Evolutionary conservation across 306 rosid genomes (phyloP), one percentile per base, ranked within the genome.

Genomic region (Fagus crenata): DNA sequence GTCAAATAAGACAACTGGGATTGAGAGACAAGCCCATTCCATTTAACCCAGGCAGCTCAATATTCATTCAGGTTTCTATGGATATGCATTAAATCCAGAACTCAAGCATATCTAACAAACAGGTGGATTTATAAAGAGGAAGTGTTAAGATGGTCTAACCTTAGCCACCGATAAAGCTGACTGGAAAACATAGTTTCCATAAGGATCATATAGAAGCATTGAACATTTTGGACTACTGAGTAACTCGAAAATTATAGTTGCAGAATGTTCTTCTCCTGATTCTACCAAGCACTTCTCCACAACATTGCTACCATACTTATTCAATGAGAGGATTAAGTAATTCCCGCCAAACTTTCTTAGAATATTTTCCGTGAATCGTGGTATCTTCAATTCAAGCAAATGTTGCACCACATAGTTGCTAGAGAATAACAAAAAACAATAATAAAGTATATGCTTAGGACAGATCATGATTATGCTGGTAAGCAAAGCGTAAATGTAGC

Each of bases 321-420:
- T 83, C 76, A 82, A 68, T 17, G 97, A 80, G 69, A 92, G 88
- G 81, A 51, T 46, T 33, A 78, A 4, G 49, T 79, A 87, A 1
- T 36, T 56, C 53, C 90, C 88, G 69, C 71, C 32, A 72, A 92
- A 91, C 72, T 77, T 54, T 28, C 53, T 71, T 70, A 83, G 4
- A 11, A 92, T n/a, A 7, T 9, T 35, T 68, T 36, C 40, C 17
- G 91, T 82, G 2, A 88, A 36, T 46, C n/a, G 67, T 1, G 81
- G 84, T 53, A 74, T 78, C 59, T 53, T 74, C 78, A 81, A 15
- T 35, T 81, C 81, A 35, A 92, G 72, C 35, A 92, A 33, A 76
- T 88, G 86, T 78, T 92, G 97, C 75, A 90, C 75, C 67, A 92
- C 97, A 53, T 89, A 92, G 87, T 92, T 92, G 53, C 97, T 92